A percentile compares a stretch with the other conserved stretches of the same genome.
Evolutionary conservation across 768 basidiomycete species (phyloP).

Genomic region (Lactarius hatsudake): DNA sequence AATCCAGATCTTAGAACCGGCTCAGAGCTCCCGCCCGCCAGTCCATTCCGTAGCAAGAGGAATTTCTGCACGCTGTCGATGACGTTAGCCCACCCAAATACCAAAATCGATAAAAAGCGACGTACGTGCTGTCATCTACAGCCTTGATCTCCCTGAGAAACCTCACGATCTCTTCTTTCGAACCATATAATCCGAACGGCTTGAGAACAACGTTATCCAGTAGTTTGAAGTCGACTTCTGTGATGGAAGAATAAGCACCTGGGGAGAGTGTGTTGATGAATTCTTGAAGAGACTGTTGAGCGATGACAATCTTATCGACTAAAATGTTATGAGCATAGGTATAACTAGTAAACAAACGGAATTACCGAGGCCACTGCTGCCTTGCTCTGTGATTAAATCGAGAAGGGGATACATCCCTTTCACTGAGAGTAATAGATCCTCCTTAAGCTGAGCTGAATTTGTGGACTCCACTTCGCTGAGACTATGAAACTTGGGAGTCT

Average conservation of each 20-base stretch:
- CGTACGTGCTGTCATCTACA: background rate
- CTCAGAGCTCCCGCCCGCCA: background rate
- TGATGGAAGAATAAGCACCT: background rate
- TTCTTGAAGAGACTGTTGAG: background rate
- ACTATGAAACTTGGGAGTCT: background rate
- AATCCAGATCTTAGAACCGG: conserved; percentile 46
- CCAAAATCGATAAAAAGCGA: background rate
- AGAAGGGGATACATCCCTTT: background rate
- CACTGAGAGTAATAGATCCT: background rate
- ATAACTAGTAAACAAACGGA: background rate
- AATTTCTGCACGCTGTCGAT: background rate
- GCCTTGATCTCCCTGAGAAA: background rate
- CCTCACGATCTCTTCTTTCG: background rate
- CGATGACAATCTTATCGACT: background rate
- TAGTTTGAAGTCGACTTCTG: background rate
- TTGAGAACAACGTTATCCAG: background rate
- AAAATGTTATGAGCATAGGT: background rate
- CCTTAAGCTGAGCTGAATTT: background rate
- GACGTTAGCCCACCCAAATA: background rate
- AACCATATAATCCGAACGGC: background rate
- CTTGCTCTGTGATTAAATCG: background rate
- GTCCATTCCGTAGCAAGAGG: background rate
- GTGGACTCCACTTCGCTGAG: background rate
- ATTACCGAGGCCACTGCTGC: background rate
- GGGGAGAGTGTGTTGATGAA: background rate